phyloP scores from a whole-genome alignment of 2,329 filamentous ascomycete genomes.

The Alternaria alternata region DNA sequence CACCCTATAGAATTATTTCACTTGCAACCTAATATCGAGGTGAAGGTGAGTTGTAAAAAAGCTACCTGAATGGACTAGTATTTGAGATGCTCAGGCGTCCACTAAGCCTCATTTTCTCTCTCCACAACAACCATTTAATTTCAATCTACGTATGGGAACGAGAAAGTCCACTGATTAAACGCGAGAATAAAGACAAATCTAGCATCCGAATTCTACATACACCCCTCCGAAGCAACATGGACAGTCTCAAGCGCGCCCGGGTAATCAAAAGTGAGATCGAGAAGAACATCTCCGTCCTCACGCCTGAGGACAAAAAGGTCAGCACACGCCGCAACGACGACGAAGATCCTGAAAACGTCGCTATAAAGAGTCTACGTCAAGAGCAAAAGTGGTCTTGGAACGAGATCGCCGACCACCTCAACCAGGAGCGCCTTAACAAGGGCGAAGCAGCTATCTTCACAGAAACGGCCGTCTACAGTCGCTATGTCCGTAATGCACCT shows the following conservation, averaged over 20 bases:
- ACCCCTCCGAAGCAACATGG: slow-evolving; percentile 11
- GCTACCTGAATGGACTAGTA: neutral
- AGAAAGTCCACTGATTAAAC: slow-evolving; percentile 15
- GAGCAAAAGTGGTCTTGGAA: slow-evolving; percentile 36
- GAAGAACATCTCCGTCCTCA: slow-evolving; percentile 22
- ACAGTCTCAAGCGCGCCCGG: slow-evolving; percentile 27
- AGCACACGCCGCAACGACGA: slow-evolving; percentile 10
- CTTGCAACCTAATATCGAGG: too few relatives aligned
- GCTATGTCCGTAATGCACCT: slow-evolving; percentile 45
- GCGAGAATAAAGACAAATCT: neutral
- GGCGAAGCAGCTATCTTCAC: slow-evolving; percentile 35
- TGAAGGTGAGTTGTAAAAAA: too few relatives aligned
- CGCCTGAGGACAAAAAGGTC: slow-evolving; percentile 6
- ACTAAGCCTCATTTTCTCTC: neutral
- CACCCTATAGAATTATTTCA: too few relatives aligned
- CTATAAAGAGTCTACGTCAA: slow-evolving; percentile 44
- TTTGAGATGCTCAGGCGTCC: neutral
- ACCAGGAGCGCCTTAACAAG: slow-evolving; percentile 26
- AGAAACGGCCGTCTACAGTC: slow-evolving; percentile 45
- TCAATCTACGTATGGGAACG: neutral
- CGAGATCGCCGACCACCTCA: slow-evolving; percentile 40
- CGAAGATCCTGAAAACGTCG: slow-evolving; percentile 42
- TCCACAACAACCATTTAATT: too few relatives aligned
- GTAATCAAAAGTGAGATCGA: slow-evolving; percentile 25
- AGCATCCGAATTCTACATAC: neutral